Evolutionary conservation across 345 rosid genomes (phyloP).

Genomic region (Eucalyptus rudis): DNA sequence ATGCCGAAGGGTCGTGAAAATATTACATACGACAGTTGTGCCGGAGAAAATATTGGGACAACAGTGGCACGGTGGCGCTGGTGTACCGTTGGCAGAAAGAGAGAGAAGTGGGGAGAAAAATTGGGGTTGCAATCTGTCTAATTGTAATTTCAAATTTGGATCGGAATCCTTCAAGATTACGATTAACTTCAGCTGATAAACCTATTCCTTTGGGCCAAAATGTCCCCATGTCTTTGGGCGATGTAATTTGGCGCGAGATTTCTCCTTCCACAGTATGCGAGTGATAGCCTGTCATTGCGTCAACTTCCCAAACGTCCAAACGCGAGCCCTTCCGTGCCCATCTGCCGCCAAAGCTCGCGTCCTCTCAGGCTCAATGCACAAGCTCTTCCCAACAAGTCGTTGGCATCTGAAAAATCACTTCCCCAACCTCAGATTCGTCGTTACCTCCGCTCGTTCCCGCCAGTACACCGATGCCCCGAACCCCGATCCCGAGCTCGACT

Average conservation of each 20-base stretch:
- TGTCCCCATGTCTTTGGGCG: background rate
- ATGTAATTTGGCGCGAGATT: background rate
- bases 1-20: background rate
- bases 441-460: constrained; percentile 13
- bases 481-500: background rate
- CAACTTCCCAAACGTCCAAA: background rate
- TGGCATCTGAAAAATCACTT: background rate
- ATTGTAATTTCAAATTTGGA: too few relatives aligned
- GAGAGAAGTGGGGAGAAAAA: background rate
- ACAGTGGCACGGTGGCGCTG: background rate
- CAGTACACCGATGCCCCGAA: background rate
- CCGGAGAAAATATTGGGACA: too few relatives aligned
- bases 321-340: background rate
- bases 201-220: too few relatives aligned
- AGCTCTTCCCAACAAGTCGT: constrained; percentile 5
- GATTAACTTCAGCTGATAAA: too few relatives aligned
- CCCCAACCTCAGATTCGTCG: background rate
- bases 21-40: too few relatives aligned
- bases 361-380: constrained; percentile 1
- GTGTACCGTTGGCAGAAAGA: background rate
- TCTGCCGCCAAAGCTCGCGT: background rate
- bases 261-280: background rate
- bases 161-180: too few relatives aligned
- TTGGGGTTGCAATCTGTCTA: too few relatives aligned
- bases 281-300: background rate